Base-by-base conservation (phyloP, 805 yeast species). In the Metschnikowia peoriensis region DNA sequence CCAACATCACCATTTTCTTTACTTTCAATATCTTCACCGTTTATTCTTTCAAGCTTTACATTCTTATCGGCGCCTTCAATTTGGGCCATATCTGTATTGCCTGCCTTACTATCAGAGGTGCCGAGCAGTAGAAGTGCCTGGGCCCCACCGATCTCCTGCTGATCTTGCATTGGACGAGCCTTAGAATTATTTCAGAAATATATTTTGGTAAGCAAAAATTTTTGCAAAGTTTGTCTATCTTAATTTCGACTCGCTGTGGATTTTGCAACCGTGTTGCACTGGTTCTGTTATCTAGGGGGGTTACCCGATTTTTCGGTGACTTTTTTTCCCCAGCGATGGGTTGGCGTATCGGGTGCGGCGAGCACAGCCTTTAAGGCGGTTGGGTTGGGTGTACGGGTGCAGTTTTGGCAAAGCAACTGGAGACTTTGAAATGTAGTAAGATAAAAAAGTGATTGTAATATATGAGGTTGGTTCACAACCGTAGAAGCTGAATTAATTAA, bases 141-240 rank as follows among this genome's bases (percentile, higher is more conserved):
- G 11, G 79, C 79, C 12, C 79, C 78, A n/a, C 77, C 78, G 14
- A 75, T 67, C 55, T 73, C 76, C 57, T 65, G 76, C 51, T 68
- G 73, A 48, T 65, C 56, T 50, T 69, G 65, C 76, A 70, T 70
- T 22, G 22, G 22, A 22, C 22, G 22, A 22, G 22, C 22, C 4
- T 22, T 22, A 2, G 22, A 22, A 22, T 22, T 22, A 3, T 22
- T 22, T 22, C 22, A 14, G 28, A 10, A 14, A 49, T 27, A 34
- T 17, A 22, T 22, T 22, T 22, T 22, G 22, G 22, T 4, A 22
- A 2, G 4, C 22, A 4, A 22, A 22, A 22, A 22, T 22, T 2
- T 22, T 22, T 22, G 22, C 22, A 22, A 22, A 22, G 42, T 38
- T 41, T 28, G 44, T 28, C 35, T 6, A 15, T 8, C 35, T 8